phyloP scores from a whole-genome alignment of 441 rosid species.

The Aquilaria agallochum region DNA sequence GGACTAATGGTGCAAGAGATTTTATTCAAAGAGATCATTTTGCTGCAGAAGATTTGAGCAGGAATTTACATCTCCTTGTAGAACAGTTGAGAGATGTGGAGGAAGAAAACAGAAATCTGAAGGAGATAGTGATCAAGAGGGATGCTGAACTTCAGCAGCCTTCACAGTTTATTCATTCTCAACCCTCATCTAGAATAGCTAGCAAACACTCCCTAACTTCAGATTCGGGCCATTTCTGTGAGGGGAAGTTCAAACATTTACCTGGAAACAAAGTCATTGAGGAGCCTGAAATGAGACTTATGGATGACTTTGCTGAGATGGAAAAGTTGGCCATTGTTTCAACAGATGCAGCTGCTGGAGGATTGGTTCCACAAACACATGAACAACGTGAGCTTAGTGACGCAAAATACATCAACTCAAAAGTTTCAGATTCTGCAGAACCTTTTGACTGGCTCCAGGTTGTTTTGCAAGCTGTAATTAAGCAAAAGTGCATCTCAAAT shows the following conservation, averaged over 20 bases:
- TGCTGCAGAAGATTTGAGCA: constrained; percentile 32
- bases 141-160: constrained; percentile 29
- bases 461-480: constrained; percentile 60
- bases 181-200: constrained; percentile 21
- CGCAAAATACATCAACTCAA: constrained; percentile 14
- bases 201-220: constrained; percentile 24
- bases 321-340: constrained; percentile 64
- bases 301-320: constrained; percentile 57
- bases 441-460: constrained; percentile 80
- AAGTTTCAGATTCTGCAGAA: constrained; percentile 21
- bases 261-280: constrained; percentile 21
- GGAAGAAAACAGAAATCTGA: constrained; percentile 57
- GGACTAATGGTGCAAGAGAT: constrained; percentile 30
- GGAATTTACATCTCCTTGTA: constrained; percentile 37
- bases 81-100: constrained; percentile 48
- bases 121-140: constrained; percentile 39
- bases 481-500: constrained; percentile 59
- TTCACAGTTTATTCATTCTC: constrained; percentile 23
- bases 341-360: constrained; percentile 23
- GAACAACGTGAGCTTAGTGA: constrained; percentile 13
- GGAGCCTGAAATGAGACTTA: constrained; percentile 42
- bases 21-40: constrained; percentile 39
- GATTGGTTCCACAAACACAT: constrained; percentile 19
- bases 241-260: constrained; percentile 24
- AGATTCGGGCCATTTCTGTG: constrained; percentile 42